Percentiles rank a stretch among this genome's conserved stretches.
phyloP scores from a whole-genome alignment of 805 yeast genomes.

The Candida dajiaensis region DNA sequence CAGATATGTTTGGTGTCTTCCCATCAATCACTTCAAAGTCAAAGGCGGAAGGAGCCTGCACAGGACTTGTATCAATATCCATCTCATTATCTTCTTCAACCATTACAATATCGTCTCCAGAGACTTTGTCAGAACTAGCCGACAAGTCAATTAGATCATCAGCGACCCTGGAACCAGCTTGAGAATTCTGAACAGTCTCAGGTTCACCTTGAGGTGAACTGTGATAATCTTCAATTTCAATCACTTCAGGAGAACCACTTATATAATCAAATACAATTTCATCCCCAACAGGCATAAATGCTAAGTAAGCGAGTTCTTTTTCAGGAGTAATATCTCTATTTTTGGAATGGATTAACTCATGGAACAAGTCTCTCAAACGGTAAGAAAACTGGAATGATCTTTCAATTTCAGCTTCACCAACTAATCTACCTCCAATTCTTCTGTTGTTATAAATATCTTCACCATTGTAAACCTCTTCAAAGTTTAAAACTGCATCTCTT shows the following conservation, averaged over 20 bases:
- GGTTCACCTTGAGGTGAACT: slow-evolving; percentile 5
- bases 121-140: slow-evolving; percentile 25
- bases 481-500: slow-evolving; percentile 56
- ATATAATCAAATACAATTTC: slow-evolving; percentile 46
- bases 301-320: slow-evolving; percentile 79
- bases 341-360: slow-evolving; percentile 58
- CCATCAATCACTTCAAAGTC: neutral
- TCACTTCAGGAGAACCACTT: slow-evolving; percentile 1
- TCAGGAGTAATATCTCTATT: slow-evolving; percentile 71
- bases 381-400: slow-evolving; percentile 79
- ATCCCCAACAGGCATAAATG: slow-evolving; percentile 68
- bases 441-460: slow-evolving; percentile 37
- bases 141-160: neutral
- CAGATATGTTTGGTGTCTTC: neutral
- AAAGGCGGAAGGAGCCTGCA: neutral
- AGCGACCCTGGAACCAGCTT: slow-evolving; percentile 11
- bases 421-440: slow-evolving; percentile 83
- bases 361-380: slow-evolving; percentile 63
- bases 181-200: slow-evolving; percentile 7
- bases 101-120: slow-evolving; percentile 1
- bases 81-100: neutral
- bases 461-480: slow-evolving; percentile 34
- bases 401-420: slow-evolving; percentile 70
- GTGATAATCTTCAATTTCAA: slow-evolving; percentile 2
- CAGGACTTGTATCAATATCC: slow-evolving; percentile 4